Base-by-base conservation (phyloP, 495 filamentous ascomycete species). In the Lepidopterella palustris region DNA sequence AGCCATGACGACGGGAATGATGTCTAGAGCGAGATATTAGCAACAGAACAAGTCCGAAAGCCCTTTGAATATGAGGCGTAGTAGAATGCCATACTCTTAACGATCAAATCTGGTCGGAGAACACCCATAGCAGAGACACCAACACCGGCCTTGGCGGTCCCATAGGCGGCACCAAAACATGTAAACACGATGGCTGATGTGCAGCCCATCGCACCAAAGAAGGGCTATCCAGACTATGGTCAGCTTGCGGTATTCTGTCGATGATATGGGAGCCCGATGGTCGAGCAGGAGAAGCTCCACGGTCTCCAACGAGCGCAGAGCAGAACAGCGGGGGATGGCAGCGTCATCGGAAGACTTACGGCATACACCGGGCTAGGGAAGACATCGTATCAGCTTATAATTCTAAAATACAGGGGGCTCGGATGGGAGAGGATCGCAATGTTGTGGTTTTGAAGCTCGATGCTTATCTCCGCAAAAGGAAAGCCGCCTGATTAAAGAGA, bases 1-100 rank as follows among this genome's bases (percentile, higher is more conserved):
- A 81, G 93, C 93, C 93, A 99, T 99, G 83, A 99, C 95, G 76
- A 98, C 93, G 71, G 93, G 93, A 60, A 98, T 91, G 72, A 98
- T 96, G 81, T 97, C 93, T 98, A 55, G 1, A 18, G 20, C 23
- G 21, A 25, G 11, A 4, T 52, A 58, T 68, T 58, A 68, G 59
- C 28, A 39, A 27, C 8, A 20, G n/a, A 5, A 53, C 8, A 24
- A 54, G 5, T n/a, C n/a, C n/a, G n/a, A n/a, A n/a, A n/a, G n/a
- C n/a, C 5, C 13, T 55, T 58, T 45, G 32, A 9, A 51, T 3
- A 50, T 23, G 42, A 35, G 1, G 13, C 3, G 8, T 5, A 24
- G 20, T n/a, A 21, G 59, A 26, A 18, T 29, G 5, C 79, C 88
- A 62, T 87, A 97, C 95, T 99, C 87, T 96, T 97, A 71, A 99